These are phyloP conservation scores for Gastrolobium villosum DNA, from an alignment of 306 rosid genomes.

Conservation along the genomic window DNA sequence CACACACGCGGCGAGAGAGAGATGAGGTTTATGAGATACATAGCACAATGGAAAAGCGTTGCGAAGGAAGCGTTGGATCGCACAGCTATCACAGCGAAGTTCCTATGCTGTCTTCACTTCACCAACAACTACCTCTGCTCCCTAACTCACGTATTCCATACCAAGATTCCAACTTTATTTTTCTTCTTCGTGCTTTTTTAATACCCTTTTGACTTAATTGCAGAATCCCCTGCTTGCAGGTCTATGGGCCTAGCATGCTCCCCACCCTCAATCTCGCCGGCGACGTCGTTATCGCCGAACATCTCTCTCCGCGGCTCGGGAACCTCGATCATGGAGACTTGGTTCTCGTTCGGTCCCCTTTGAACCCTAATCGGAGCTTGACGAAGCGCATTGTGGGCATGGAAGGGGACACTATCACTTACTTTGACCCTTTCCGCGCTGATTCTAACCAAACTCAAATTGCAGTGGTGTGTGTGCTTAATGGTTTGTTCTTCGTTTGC, in stretches of 20 bases:
- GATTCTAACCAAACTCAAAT: slow-evolving; percentile 49
- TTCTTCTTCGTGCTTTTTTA: neutral
- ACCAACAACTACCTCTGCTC: slow-evolving; percentile 72
- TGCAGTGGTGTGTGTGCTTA: slow-evolving; percentile 61
- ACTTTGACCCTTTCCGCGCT: slow-evolving; percentile 58
- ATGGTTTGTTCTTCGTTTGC: slow-evolving; percentile 29
- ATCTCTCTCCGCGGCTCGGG: slow-evolving; percentile 69
- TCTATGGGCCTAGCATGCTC: slow-evolving; percentile 84
- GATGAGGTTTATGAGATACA: slow-evolving; percentile 48
- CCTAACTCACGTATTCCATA: slow-evolving; percentile 57
- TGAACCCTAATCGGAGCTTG: slow-evolving; percentile 65
- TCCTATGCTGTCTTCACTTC: slow-evolving; percentile 78
- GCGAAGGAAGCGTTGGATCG: slow-evolving; percentile 73
- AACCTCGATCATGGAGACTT: slow-evolving; percentile 69
- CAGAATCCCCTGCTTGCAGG: slow-evolving; percentile 58
- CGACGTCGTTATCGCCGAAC: slow-evolving; percentile 73
- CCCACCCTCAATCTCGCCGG: slow-evolving; percentile 80
- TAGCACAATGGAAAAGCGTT: slow-evolving; percentile 62
- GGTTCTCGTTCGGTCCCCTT: slow-evolving; percentile 78
- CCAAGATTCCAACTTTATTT: neutral
- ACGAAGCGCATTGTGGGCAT: slow-evolving; percentile 77
- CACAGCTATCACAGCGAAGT: slow-evolving; percentile 60
- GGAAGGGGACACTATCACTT: slow-evolving; percentile 80
- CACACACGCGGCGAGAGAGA: neutral
- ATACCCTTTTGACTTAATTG: slow-evolving; percentile 27